Evolutionary conservation across 495 filamentous ascomycete species (phyloP), one percentile per base, ranked within the genome.

Genomic region (Talaromyces trachyspermus): DNA sequence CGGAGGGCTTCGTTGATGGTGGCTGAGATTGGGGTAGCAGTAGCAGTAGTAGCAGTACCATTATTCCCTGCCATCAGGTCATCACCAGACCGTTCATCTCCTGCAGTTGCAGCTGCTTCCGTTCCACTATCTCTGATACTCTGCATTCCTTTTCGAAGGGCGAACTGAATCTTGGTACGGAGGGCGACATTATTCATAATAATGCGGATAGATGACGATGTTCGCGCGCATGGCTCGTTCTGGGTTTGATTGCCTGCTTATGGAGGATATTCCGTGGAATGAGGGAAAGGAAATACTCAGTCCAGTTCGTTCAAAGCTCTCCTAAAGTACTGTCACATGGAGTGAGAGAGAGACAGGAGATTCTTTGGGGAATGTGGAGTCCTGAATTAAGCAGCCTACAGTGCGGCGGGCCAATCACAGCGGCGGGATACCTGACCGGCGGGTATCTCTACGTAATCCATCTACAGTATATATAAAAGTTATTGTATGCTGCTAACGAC

Each of bases 1-100:
- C 67, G 63, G 19, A 72, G 59, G 6, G 68, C 68, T 49, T 70
- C 67, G 40, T 52, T 61, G 20, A 72, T 53, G 3, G 67, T 70
- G 29, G 61, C 49, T 14, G 69, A 70, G 15, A 23, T 22, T 4
- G 42, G 42, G 5, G 42, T 45, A 20, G 14, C 23, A 54, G 29
- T 55, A 20, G 11, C 58, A 53, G 4, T 54, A 51, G 14, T 24
- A 15, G 5, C 15, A 20, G 39, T 24, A 15, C 39, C 15, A n/a
- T n/a, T 27, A 43, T 29, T 19, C n/a, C 7, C 41, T 15, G 41
- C 14, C 15, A 22, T 26, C 41, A 18, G 1, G 4, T 2, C 9
- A 26, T 42, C 26, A 10, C 7, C n/a, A n/a, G n/a, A n/a, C n/a
- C n/a, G n/a, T n/a, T n/a, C n/a, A n/a, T n/a, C 26, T 26, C 39